Conservation (phyloP, 2,329 filamentous ascomycete genomes). For the Fusarium guadeloupense region DNA sequence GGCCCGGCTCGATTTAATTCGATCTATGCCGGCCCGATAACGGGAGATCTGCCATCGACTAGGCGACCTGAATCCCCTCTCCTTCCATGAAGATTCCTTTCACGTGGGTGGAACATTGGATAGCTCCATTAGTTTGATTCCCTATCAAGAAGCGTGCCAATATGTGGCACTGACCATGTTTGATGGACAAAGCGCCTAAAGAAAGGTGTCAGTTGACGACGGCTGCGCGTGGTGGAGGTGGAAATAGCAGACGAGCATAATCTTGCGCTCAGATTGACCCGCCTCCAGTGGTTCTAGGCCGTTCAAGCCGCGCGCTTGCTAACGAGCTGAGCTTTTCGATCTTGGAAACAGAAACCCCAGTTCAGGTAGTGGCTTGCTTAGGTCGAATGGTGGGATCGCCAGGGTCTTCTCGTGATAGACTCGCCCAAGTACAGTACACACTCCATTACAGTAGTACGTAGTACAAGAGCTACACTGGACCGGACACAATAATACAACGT, state of each 20-base stretch:
- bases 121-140: conserved; percentile 19
- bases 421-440: conserved; percentile 7
- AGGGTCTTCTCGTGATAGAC: conserved; percentile 39
- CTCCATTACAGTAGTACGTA: conserved; percentile 18
- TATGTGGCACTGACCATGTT: conserved; percentile 31
- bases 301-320: conserved; percentile 13
- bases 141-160: conserved; percentile 24
- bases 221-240: conserved; percentile 11
- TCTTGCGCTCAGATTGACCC: conserved; percentile 30
- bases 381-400: conserved; percentile 35
- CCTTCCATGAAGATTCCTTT: conserved; percentile 21
- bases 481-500: conserved; percentile 33
- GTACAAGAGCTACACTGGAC: conserved; percentile 11
- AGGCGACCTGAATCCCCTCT: conserved; percentile 15
- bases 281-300: conserved; percentile 22
- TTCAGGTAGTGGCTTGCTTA: conserved; percentile 20
- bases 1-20: conserved; percentile 27
- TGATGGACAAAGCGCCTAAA: conserved; percentile 20
- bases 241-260: conserved; percentile 20
- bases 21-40: conserved; percentile 38
- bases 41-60: conserved; percentile 38
- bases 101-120: conserved; percentile 17
- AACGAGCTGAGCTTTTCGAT: conserved; percentile 6
- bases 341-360: neutral
- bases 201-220: conserved; percentile 40